Conservation (phyloP, 2,329 filamentous ascomycete genomes). For the Huntiella abstrusa region DNA sequence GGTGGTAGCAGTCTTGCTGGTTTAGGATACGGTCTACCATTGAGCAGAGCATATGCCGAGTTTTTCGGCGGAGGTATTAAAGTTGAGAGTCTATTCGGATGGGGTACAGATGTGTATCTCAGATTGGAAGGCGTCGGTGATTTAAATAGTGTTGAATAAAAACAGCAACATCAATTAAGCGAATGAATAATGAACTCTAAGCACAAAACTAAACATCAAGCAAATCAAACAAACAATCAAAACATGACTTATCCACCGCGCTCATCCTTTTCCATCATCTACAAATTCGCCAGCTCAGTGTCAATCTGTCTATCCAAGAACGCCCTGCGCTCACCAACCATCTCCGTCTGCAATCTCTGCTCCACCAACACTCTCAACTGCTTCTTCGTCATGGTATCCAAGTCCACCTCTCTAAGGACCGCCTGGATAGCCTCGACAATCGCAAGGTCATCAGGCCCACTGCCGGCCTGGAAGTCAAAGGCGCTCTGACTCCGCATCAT, state of each 20-base stretch:
- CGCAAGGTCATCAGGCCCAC: constrained; percentile 54
- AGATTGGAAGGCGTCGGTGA: constrained; percentile 43
- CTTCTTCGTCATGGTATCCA: constrained; percentile 98
- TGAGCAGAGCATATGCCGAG: constrained; percentile 87
- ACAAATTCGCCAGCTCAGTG: constrained; percentile 85
- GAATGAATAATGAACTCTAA: constrained; percentile 10
- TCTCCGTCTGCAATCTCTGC: constrained; percentile 77
- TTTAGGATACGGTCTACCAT: constrained; percentile 75
- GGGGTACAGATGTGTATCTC: constrained; percentile 59
- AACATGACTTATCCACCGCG: neutral
- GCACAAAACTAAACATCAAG: neutral
- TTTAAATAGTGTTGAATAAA: constrained; percentile 18
- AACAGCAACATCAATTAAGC: constrained; percentile 14
- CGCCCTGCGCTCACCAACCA: constrained; percentile 65
- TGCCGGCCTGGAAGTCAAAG: constrained; percentile 40
- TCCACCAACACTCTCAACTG: constrained; percentile 82
- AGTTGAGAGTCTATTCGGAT: constrained; percentile 89
- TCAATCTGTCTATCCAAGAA: constrained; percentile 93
- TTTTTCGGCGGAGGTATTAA: constrained; percentile 93
- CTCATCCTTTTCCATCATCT: constrained; percentile 15
- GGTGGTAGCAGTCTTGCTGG: constrained; percentile 77
- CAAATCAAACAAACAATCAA: constrained; percentile 4
- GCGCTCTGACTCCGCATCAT: constrained; percentile 30
- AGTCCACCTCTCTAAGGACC: constrained; percentile 71
- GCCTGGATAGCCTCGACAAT: constrained; percentile 73